Evolutionary conservation across 2,329 filamentous ascomycete species (phyloP), one percentile per base, ranked within the genome.

Genomic region (Paraphoma chrysanthemicola): DNA sequence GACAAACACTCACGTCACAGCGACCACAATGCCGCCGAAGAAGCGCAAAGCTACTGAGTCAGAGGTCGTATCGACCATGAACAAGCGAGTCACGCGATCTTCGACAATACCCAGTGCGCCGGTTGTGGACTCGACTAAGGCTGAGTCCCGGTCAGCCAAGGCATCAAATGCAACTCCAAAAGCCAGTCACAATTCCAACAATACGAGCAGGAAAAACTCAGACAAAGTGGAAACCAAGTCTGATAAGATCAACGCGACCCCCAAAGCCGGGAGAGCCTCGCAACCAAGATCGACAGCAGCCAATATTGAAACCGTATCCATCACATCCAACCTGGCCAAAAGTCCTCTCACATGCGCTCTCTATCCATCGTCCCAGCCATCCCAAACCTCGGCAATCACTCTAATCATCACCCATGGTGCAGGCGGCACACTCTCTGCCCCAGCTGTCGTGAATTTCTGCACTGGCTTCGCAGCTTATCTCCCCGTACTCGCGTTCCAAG

Each of bases 351-450:
- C 54, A 46, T 70, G 66, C 53, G 61, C 69, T 6, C 38, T 51
- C 7, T 72, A 72, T 49, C 23, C 39, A 0, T 23, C 56, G 0
- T 14, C 50, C 9, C 33, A 44, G 11, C 2, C 53, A 23, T 9
- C 28, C 12, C 11, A 55, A 10, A 30, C 38, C 7, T 12, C 18
- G 3, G 12, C 51, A 36, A 39, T 48, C 44, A 44, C 41, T 9
- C 64, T 81, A 1, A 70, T 81, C 29, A 81, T 80, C 66, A 81
- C 79, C 33, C 79, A 81, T 57, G 79, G 79, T 52, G 79, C 79
- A 46, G 79, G 79, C 28, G 79, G 79, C 47, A 77, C 74, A 1
- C 70, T 81, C 44, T 64, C 69, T 31, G 69, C 71, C 29, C 71
- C 77, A 7, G 79, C 78, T 1, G 74, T 76, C 8, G 57, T 68